Percentiles rank a stretch among this genome's conserved stretches.
Conservation (phyloP, 176 grass and related monocot genomes). For the Rhynchospora pubera region DNA sequence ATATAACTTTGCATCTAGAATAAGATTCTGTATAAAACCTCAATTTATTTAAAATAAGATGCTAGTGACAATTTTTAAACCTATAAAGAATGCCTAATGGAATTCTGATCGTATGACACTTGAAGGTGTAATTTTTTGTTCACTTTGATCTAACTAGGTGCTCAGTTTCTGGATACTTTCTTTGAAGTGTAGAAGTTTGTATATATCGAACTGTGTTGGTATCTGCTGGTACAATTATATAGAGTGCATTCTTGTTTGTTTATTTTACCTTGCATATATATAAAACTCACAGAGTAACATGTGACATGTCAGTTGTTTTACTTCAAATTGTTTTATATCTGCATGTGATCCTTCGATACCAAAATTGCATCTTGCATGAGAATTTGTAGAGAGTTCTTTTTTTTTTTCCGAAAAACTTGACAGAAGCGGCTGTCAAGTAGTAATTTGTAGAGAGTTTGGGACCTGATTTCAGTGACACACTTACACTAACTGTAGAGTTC, state of each 20-base stretch:
- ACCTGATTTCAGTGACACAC: background rate
- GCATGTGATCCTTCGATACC: background rate
- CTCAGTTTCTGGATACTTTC: background rate
- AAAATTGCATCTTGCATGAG: background rate
- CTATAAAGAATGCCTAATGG: background rate
- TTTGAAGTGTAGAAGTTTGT: background rate
- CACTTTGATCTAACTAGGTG: background rate
- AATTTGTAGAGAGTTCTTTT: background rate
- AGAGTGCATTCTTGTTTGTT: background rate
- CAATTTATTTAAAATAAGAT: background rate
- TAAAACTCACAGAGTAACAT: too few species aligned
- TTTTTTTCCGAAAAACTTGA: too few species aligned
- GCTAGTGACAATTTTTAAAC: background rate
- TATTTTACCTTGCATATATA: background rate
- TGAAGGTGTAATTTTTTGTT: background rate
- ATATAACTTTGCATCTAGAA: background rate
- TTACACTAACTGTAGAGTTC: background rate
- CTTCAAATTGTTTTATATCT: background rate
- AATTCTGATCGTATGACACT: background rate
- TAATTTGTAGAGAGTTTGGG: background rate
- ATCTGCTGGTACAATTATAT: conserved; percentile 4
- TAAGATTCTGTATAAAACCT: background rate
- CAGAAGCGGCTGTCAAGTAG: too few species aligned
- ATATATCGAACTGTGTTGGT: background rate
- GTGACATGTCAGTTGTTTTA: background rate